Conservation (phyloP, 2,329 filamentous ascomycete species). For the Byssoonygena ceratinophila region DNA sequence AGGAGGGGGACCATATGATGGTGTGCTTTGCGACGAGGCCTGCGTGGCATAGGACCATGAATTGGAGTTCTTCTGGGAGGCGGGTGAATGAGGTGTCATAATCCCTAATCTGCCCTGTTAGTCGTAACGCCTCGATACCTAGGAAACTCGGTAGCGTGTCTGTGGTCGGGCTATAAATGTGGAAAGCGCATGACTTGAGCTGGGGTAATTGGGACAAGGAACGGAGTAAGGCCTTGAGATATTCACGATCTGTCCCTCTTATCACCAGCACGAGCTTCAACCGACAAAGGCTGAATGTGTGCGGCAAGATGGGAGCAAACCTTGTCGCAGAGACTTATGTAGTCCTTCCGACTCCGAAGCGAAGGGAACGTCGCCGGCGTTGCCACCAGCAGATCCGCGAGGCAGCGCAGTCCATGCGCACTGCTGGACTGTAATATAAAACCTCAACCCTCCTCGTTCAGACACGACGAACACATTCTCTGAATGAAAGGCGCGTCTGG, state of each 20-base stretch:
- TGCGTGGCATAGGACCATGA: background rate
- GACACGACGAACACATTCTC: background rate
- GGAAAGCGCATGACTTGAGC: too few species aligned
- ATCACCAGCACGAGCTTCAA: background rate
- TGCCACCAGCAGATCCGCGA: too few species aligned
- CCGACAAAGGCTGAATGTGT: background rate
- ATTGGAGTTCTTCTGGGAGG: background rate
- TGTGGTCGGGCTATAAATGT: too few species aligned
- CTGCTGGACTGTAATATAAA: too few species aligned
- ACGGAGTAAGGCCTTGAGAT: background rate
- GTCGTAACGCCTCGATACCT: background rate
- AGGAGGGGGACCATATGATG: too few species aligned
- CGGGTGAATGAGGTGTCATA: background rate
- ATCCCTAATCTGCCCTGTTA: background rate
- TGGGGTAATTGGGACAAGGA: background rate
- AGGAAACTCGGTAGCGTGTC: background rate
- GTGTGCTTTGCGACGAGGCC: background rate
- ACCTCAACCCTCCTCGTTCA: background rate
- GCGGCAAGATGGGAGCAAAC: background rate
- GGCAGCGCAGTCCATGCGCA: too few species aligned
- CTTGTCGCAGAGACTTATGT: background rate
- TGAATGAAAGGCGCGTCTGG: background rate
- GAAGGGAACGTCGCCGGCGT: too few species aligned
- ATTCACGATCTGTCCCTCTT: background rate
- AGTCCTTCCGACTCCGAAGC: too few species aligned